Evolutionary conservation across 2,329 filamentous ascomycete genomes (phyloP).

Genomic region (Exutisphaerella laricina): DNA sequence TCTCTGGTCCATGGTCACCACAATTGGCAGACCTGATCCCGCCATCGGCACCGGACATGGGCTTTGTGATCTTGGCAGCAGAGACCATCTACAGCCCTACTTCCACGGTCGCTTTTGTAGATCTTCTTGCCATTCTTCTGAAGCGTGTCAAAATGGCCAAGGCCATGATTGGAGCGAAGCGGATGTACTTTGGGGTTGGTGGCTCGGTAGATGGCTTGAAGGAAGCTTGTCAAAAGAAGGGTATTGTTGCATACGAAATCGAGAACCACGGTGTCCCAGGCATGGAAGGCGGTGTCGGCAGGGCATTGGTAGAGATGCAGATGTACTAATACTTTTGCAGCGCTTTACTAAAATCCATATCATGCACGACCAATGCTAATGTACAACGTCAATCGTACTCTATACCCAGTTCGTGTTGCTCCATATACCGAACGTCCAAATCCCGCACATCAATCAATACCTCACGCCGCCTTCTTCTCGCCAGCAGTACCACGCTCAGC

Average conservation of each 20-base stretch:
- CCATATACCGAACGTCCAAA: no score
- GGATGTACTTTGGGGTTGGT: slow-evolving; percentile 78
- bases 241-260: slow-evolving; percentile 44
- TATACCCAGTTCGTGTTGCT: no score
- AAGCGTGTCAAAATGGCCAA: slow-evolving; percentile 48
- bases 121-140: slow-evolving; percentile 58
- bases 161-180: slow-evolving; percentile 68
- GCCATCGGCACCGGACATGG: slow-evolving; percentile 33
- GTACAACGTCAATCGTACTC: no score
- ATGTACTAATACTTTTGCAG: slow-evolving; percentile 33
- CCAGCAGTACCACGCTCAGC: not conserved
- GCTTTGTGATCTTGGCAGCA: slow-evolving; percentile 60
- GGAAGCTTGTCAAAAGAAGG: slow-evolving; percentile 38
- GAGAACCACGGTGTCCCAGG: slow-evolving; percentile 43
- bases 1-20: slow-evolving; percentile 70
- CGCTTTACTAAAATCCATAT: no score
- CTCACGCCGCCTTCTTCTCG: slow-evolving; percentile 11
- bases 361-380: no score
- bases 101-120: slow-evolving; percentile 62
- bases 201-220: slow-evolving; percentile 73
- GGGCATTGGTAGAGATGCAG: slow-evolving; percentile 45
- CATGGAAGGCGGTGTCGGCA: slow-evolving; percentile 41
- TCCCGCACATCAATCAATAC: no score
- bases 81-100: slow-evolving; percentile 81
- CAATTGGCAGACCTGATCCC: slow-evolving; percentile 55